Conservation (phyloP, 805 yeast genomes). For the Saccharomycopsis vini region DNA sequence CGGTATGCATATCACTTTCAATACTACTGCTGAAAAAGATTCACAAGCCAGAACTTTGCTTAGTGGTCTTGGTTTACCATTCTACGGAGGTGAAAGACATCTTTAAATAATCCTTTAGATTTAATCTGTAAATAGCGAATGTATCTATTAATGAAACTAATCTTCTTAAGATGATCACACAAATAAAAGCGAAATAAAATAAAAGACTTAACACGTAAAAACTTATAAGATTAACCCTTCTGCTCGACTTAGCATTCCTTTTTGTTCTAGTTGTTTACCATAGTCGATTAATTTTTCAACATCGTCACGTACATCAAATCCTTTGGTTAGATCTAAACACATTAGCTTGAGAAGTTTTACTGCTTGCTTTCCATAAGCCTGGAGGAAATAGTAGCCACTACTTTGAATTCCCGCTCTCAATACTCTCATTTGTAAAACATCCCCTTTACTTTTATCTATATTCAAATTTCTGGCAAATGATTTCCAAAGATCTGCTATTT, state of each 20-base stretch:
- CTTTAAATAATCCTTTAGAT: not conserved
- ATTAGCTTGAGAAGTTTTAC: constrained; percentile 45
- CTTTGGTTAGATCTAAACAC: constrained; percentile 43
- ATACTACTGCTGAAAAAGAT: constrained; percentile 85
- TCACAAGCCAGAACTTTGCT: constrained; percentile 79
- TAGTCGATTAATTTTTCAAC: constrained; percentile 85
- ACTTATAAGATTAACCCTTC: not conserved
- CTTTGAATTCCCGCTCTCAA: constrained; percentile 52
- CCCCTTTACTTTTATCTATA: constrained; percentile 3
- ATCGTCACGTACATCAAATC: constrained; percentile 69
- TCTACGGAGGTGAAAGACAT: constrained; percentile 43
- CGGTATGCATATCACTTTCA: constrained; percentile 78
- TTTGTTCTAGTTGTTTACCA: constrained; percentile 40
- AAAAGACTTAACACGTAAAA: not conserved
- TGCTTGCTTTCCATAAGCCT: constrained; percentile 62
- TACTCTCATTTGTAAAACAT: not conserved
- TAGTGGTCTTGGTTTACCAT: constrained; percentile 77
- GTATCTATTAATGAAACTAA: no score
- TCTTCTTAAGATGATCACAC: no score
- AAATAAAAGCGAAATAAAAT: not conserved
- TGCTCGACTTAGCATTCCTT: constrained; percentile 24
- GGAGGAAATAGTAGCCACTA: constrained; percentile 46
- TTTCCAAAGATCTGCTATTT: constrained; percentile 2
- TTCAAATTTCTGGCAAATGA: constrained; percentile 20
- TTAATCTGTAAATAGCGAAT: no score